Percentiles rank a stretch among this genome's conserved stretches.
Evolutionary conservation across 768 basidiomycete species (phyloP).

Genomic region (Suillus hirtellus): DNA sequence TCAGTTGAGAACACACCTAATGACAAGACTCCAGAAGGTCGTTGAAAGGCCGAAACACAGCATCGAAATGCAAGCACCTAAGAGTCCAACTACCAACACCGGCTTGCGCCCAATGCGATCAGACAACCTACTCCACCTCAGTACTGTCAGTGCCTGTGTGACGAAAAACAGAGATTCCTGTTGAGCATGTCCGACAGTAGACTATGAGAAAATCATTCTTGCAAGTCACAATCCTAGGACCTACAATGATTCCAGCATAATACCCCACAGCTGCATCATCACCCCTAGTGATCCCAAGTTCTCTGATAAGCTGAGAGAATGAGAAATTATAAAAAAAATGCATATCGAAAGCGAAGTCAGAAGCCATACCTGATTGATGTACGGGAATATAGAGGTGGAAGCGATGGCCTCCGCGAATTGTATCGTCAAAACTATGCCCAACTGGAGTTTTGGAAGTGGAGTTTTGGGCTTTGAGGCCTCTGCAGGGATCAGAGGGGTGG

Average conservation of each 20-base stretch:
- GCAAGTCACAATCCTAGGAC: constrained; percentile 21
- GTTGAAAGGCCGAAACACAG: constrained; percentile 62
- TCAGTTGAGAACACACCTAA: constrained; percentile 42
- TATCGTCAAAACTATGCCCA: constrained; percentile 42
- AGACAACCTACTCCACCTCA: constrained; percentile 66
- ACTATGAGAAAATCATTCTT: not conserved
- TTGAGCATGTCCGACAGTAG: not conserved
- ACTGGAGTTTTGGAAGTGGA: constrained; percentile 46
- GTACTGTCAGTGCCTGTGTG: constrained; percentile 54
- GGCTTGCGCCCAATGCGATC: constrained; percentile 63
- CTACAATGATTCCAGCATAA: constrained; percentile 60
- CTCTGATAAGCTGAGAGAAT: constrained; percentile 53
- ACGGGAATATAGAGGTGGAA: constrained; percentile 48
- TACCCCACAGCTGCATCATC: constrained; percentile 67
- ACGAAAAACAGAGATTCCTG: constrained; percentile 66
- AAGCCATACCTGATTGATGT: constrained; percentile 45
- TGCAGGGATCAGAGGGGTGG: not conserved
- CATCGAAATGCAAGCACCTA: constrained; percentile 53
- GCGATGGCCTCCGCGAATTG: constrained; percentile 49
- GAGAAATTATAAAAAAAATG: not conserved
- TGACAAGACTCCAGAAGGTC: constrained; percentile 52
- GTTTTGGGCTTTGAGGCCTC: constrained; percentile 28
- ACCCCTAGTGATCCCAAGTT: constrained; percentile 61
- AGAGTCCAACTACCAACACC: constrained; percentile 52
- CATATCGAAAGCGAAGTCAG: not conserved